A percentile compares a stretch with the other conserved stretches of the same genome.
Evolutionary conservation across 2,329 filamentous ascomycete species (phyloP).

Genomic region (Golovinomyces cichoracearum): DNA sequence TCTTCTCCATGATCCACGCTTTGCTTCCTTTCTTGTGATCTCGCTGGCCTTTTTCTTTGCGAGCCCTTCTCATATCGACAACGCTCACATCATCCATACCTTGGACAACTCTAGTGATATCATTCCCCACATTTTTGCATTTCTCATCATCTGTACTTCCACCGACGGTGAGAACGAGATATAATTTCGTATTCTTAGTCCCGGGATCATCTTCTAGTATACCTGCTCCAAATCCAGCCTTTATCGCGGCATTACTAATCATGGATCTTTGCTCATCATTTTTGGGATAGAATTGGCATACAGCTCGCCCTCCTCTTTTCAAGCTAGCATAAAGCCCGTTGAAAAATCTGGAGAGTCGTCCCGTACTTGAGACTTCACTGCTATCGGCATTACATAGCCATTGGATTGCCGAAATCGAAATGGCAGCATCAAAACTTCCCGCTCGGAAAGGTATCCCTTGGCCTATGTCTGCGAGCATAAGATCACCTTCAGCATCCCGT

Average conservation of each 20-base stretch:
- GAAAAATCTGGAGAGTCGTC: constrained; percentile 64
- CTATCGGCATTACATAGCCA: constrained; percentile 95
- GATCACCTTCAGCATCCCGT: constrained; percentile 71
- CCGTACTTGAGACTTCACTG: constrained; percentile 56
- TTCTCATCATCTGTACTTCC: constrained; percentile 20
- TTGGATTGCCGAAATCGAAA: constrained; percentile 88
- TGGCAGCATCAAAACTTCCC: constrained; percentile 79
- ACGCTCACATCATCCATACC: constrained; percentile 77
- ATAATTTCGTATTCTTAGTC: constrained; percentile 92
- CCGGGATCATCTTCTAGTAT: constrained; percentile 84
- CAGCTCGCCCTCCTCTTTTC: constrained; percentile 60
- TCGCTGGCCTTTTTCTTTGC: constrained; percentile 19
- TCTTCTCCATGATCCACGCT: constrained; percentile 62
- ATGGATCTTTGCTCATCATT: constrained; percentile 77
- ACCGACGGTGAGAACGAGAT: constrained; percentile 78
- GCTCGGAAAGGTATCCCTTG: constrained; percentile 86
- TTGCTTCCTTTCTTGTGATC: constrained; percentile 57
- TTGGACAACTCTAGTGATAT: constrained; percentile 73
- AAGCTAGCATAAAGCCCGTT: constrained; percentile 71
- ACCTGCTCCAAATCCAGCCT: constrained; percentile 84
- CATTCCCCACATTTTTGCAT: constrained; percentile 23
- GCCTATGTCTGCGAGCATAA: constrained; percentile 84
- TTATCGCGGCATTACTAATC: constrained; percentile 75
- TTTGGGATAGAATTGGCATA: constrained; percentile 96
- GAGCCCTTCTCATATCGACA: constrained; percentile 36